Base-by-base conservation (phyloP, 805 yeast species). In the Saturnispora saitoi region DNA sequence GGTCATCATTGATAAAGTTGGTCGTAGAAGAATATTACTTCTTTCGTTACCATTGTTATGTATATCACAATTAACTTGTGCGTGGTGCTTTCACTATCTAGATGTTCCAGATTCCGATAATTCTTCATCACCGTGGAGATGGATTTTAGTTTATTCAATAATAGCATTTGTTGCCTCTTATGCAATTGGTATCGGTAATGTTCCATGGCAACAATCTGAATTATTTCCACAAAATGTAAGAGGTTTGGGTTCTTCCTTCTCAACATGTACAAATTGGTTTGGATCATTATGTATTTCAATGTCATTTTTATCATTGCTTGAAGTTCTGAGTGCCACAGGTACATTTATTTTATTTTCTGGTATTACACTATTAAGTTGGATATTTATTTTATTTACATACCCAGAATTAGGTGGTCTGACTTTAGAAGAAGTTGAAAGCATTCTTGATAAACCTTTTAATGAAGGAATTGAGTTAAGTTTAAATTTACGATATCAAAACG, bases 161-260 rank as follows among this genome's bases (percentile, higher is more conserved):
- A 87, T 91, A 54, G 64, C 79, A 38, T 91, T 73, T 62, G 96
- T 90, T 43, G 96, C 95, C 2, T 80, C 83, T 48, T 91, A 90
- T 64, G 95, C 97, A 42, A 72, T 87, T 56, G 98, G 98, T 56
- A 86, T 90, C 56, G 99, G 99, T 68, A 90, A 91, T 65, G 93
- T 88, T 49, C 97, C 98, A 47, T 91, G 99, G 99, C 96, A 90
- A 63, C 97, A 93, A 63, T 84, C 91, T 49, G 99, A 91, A 68
- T 70, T 91, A 60, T 89, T 93, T 70, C 93, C 96, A 34, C 95
- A 90, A 73, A 77, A 80, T 53, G 96, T 91, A 28, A 80, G 99
- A 63, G 95, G 96, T 50, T 73, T 88, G 40, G 98, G 98, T 51
- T 81, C 89, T 10, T 86, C 95, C 50, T 82, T 79, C 59, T 88